Percentiles rank a stretch among this genome's conserved stretches.
Evolutionary conservation across 2,329 filamentous ascomycete species (phyloP).

Genomic region (Fusarium sp.): DNA sequence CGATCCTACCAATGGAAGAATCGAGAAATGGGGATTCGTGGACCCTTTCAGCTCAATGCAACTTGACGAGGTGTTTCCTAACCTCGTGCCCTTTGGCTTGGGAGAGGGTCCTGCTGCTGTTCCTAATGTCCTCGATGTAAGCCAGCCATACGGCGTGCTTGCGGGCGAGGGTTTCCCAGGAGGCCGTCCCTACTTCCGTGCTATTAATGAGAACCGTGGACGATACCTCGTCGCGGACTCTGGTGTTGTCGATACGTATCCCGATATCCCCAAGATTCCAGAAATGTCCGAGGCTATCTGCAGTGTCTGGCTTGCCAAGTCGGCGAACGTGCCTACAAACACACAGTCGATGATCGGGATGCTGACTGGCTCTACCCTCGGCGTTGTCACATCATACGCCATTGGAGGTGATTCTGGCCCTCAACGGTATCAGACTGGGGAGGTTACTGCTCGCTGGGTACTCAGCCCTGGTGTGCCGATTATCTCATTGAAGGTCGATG

Average conservation of each 20-base stretch:
- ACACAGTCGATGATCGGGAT: slow-evolving; percentile 85
- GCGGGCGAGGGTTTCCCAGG: slow-evolving; percentile 89
- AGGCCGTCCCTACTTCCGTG: slow-evolving; percentile 82
- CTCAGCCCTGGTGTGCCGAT: slow-evolving; percentile 94
- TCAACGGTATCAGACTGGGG: slow-evolving; percentile 74
- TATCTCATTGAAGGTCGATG: slow-evolving; percentile 83
- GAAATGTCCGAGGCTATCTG: slow-evolving; percentile 77
- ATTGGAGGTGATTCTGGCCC: slow-evolving; percentile 70
- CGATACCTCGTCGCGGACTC: slow-evolving; percentile 75
- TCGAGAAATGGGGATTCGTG: slow-evolving; percentile 83
- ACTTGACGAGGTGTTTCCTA: slow-evolving; percentile 80
- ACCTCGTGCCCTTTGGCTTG: slow-evolving; percentile 79
- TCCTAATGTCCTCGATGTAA: slow-evolving; percentile 91
- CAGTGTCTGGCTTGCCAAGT: slow-evolving; percentile 91
- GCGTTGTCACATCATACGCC: slow-evolving; percentile 84
- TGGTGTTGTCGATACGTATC: slow-evolving; percentile 68
- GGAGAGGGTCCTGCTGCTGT: slow-evolving; percentile 81
- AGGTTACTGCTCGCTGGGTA: slow-evolving; percentile 89
- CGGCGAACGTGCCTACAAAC: slow-evolving; percentile 73
- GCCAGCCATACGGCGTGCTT: slow-evolving; percentile 83
- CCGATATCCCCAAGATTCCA: slow-evolving; percentile 81
- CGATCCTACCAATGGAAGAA: slow-evolving; percentile 79
- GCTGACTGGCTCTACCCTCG: slow-evolving; percentile 83
- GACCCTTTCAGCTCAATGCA: slow-evolving; percentile 81
- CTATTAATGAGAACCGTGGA: slow-evolving; percentile 78